Evolutionary conservation across 2,329 filamentous ascomycete species (phyloP).

Genomic region (Corinectria fuckeliana): DNA sequence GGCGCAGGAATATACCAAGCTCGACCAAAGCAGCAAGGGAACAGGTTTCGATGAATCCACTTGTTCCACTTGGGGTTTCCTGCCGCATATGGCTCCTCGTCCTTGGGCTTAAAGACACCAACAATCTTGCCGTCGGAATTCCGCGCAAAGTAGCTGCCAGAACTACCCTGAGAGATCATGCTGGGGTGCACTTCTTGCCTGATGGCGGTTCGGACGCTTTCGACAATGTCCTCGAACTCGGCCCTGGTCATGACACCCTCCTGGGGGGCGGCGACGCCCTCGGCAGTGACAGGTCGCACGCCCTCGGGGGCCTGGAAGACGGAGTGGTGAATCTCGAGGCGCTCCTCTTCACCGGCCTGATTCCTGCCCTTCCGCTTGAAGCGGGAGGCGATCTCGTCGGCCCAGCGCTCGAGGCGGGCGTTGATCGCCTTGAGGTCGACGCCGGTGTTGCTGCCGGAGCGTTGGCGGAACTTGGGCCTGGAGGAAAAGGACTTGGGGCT

Average conservation of each 20-base stretch:
- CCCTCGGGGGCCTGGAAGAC: slow-evolving; percentile 95
- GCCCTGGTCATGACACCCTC: slow-evolving; percentile 74
- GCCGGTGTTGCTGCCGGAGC: slow-evolving; percentile 75
- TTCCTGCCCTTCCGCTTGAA: slow-evolving; percentile 90
- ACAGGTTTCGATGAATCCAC: slow-evolving; percentile 97
- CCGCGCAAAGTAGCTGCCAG: slow-evolving; percentile 95
- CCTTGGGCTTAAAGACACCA: slow-evolving; percentile 98
- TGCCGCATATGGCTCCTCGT: slow-evolving; percentile 96
- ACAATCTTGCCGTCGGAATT: slow-evolving; percentile 93
- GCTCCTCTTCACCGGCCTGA: slow-evolving; percentile 77
- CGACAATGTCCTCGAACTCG: slow-evolving; percentile 87
- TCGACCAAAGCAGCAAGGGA: slow-evolving; percentile 95
- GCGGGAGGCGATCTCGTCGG: slow-evolving; percentile 95
- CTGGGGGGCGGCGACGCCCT: slow-evolving; percentile 70
- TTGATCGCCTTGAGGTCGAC: slow-evolving; percentile 99
- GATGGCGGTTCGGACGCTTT: slow-evolving; percentile 90
- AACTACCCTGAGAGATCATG: slow-evolving; percentile 96
- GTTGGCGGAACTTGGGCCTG: slow-evolving; percentile 53
- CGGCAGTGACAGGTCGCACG: slow-evolving; percentile 77
- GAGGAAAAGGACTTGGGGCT: slow-evolving; percentile 54
- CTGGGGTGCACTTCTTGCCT: slow-evolving; percentile 90
- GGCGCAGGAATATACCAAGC: slow-evolving; percentile 67
- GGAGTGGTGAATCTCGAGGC: slow-evolving; percentile 93
- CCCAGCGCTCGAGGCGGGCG: slow-evolving; percentile 92
- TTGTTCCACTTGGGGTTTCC: slow-evolving; percentile 99